Evolutionary conservation across 331 rosid species (phyloP), one percentile per base, ranked within the genome.

Genomic region (Malus hybrid): DNA sequence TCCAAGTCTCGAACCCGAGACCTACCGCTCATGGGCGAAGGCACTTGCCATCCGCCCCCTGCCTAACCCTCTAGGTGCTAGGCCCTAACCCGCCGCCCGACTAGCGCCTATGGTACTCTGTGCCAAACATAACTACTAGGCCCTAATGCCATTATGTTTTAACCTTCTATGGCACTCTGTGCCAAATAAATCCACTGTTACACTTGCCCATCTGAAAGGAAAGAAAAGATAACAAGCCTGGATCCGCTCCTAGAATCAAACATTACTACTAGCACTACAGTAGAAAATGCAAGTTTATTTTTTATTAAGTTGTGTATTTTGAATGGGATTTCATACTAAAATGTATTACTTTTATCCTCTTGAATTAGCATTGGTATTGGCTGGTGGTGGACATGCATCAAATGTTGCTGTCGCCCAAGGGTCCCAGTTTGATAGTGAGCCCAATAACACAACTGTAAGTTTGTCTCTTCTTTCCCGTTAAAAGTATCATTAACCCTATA

Each of bases 391-490:
- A 76, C 88, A 94, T 69, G 67, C 85, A 28, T 82, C 91, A 65
- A 94, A 94, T 73, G 93, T 92, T 71, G 84, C 79, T 63, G 74
- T 78, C 16, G 76, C 85, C 83, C 96, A 88, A 83, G 96, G 29
- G 71, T 86, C 89, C 80, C 97, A 92, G 77, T 74, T 94, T 79
- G 96, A 88, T 20, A 86, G 91, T 59, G 97, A 92, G 74, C 80
- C 86, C 12, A 94, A 80, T 85, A 95, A 92, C 87, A 95, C 96
- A 28, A 95, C 99, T 27, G 99, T 94, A 81, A 90, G 97, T 84
- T 60, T 71, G 36, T 76, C 69, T 81, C 59, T 32, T 63, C 31
- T 78, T 28, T 77, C 34, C 12, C 32, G 44, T 62, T 69, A 78
- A 76, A 28, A 79, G 46, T 69, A 18, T 67, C 68, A 55, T 71